Evolutionary conservation across 352 stramenopile species (phyloP), one percentile per base, ranked within the genome.

Genomic region (Detonula confervacea): DNA sequence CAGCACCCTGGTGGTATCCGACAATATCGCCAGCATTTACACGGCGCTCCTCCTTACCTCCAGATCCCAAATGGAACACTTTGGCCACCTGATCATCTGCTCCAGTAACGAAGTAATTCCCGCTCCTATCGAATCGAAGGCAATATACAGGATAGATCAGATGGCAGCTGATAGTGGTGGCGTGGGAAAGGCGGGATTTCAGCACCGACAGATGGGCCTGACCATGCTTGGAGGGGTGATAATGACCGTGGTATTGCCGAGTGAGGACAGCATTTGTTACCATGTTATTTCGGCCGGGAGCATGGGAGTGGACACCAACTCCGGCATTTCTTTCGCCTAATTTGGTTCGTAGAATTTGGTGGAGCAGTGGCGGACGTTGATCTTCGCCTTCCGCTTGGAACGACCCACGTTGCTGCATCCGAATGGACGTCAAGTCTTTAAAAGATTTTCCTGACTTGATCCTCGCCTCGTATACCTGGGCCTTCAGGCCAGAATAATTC

Each of bases 71-170:
- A 59, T 94, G 97, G 95, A 97, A 99, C 30, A 99, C 93, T 83
- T 99, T 98, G 29, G 98, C 95, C 12, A 99, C 86, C 56, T 95
- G 96, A 81, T 99, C 97, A 83, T 99, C 97, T 0, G 97, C 96
- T 46, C 97, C 97, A 0, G 97, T 99, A 65, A 99, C 96, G 61
- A 99, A 96, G 70, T 98, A 98, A 61, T 96, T 94, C 33, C 96
- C 96, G 16, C 90, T 95, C 68, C 94, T 95, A 91, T 99, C 97
- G 80, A 98, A 98, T 47, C 94, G 96, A 49, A 98, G 87, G 80
- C 96, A 98, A 76, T 98, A 99, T 9, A 97, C 92, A 22, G 96
- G 95, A 69, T 97, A 98, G 59, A 95, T 87, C 56, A 98, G 83
- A 80, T 98, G 96, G 9, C 96, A 93, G 72, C 95, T 98, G 7